phyloP scores from a whole-genome alignment of 1,139 yeast species.

The Meyerozyma elateridarum region DNA sequence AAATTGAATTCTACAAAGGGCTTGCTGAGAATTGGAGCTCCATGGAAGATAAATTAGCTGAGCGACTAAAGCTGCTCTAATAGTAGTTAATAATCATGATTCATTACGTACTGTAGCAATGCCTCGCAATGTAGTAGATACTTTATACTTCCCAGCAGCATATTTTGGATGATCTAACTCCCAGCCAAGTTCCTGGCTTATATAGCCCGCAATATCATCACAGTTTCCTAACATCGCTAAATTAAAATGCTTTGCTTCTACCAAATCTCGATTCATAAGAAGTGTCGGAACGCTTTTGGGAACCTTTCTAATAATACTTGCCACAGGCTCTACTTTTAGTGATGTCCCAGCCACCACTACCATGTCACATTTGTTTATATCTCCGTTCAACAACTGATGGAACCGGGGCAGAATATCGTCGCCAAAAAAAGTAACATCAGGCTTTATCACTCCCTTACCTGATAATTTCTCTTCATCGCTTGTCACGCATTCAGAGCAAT shows the following conservation, averaged over 20 bases:
- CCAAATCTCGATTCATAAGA: conserved; percentile 1
- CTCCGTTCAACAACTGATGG: conserved; percentile 14
- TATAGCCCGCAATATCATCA: conserved; percentile 26
- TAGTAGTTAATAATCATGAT: background rate
- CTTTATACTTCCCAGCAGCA: conserved; percentile 6
- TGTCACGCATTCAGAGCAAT: conserved; percentile 60
- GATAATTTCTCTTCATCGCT: background rate
- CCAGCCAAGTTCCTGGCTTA: conserved; percentile 31
- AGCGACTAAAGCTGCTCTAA: conserved; percentile 32
- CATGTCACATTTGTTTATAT: conserved; percentile 55
- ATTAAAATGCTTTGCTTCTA: conserved; percentile 1
- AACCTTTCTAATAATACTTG: conserved; percentile 56
- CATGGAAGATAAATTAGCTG: conserved; percentile 44
- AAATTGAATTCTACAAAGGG: conserved; percentile 70
- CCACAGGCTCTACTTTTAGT: conserved; percentile 90
- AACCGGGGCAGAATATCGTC: conserved; percentile 65
- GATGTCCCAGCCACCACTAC: conserved; percentile 90
- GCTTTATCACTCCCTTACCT: conserved; percentile 60
- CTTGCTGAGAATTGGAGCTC: conserved; percentile 70
- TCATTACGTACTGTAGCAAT: background rate
- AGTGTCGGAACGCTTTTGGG: background rate
- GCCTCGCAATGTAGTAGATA: conserved; percentile 8
- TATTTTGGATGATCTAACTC: conserved; percentile 12
- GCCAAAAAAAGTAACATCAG: conserved; percentile 93
- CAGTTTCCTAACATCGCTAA: background rate